phyloP scores from a whole-genome alignment of 2,329 filamentous ascomycete species.

The Hymenoscyphus scutula region DNA sequence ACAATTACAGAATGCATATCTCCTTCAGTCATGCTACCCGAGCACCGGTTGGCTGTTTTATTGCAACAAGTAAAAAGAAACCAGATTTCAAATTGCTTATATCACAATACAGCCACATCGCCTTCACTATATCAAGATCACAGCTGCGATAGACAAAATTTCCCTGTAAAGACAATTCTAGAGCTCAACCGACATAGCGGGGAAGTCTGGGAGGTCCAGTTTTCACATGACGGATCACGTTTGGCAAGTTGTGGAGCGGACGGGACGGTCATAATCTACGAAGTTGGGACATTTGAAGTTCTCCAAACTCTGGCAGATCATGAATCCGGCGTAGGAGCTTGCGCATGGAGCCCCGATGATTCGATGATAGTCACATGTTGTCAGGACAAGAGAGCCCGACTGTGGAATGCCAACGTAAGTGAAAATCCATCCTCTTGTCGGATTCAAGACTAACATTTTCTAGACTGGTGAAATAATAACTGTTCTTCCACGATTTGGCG shows the following conservation, averaged over 20 bases:
- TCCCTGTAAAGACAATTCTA: slow-evolving; percentile 69
- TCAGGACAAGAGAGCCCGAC: slow-evolving; percentile 66
- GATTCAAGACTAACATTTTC: slow-evolving; percentile 20
- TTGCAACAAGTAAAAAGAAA: slow-evolving; percentile 79
- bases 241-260: slow-evolving; percentile 81
- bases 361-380: slow-evolving; percentile 81
- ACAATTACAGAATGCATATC: slow-evolving; percentile 72
- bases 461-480: slow-evolving; percentile 64
- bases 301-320: slow-evolving; percentile 64
- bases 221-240: slow-evolving; percentile 81
- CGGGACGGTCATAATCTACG: slow-evolving; percentile 75
- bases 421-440: neutral
- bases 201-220: slow-evolving; percentile 89
- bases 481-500: slow-evolving; percentile 67
- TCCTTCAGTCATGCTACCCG: slow-evolving; percentile 93
- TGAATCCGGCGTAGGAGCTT: slow-evolving; percentile 68
- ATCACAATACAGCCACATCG: slow-evolving; percentile 76
- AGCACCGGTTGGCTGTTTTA: slow-evolving; percentile 79
- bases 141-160: slow-evolving; percentile 73
- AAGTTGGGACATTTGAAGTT: slow-evolving; percentile 67
- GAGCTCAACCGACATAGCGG: slow-evolving; percentile 72
- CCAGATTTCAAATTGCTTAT: slow-evolving; percentile 81
- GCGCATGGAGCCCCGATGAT: slow-evolving; percentile 92
- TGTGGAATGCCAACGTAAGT: slow-evolving; percentile 72
- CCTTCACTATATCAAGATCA: slow-evolving; percentile 91